These are phyloP conservation scores for Akanthomyces lecanii DNA, from an alignment of 2,329 filamentous ascomycete genomes.

Conservation along the genomic window DNA sequence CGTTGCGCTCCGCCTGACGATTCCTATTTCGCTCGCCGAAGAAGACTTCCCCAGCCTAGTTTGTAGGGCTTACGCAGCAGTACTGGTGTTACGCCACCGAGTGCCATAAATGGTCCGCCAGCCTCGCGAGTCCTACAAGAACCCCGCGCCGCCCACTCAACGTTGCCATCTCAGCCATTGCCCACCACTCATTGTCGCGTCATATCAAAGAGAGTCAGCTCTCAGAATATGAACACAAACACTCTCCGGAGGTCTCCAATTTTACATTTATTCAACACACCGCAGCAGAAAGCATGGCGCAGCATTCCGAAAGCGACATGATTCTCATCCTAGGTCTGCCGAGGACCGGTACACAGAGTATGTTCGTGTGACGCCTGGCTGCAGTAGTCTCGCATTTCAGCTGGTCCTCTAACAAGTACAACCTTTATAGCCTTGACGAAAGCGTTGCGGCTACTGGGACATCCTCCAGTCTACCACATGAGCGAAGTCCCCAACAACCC, in stretches of 20 bases:
- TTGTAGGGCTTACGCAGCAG: too few relatives aligned
- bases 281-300: neutral
- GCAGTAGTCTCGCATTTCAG: too few relatives aligned
- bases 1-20: neutral
- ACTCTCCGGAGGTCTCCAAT: neutral
- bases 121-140: too few relatives aligned
- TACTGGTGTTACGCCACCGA: too few relatives aligned
- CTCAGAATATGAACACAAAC: neutral
- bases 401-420: too few relatives aligned
- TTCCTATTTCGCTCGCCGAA: neutral
- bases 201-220: neutral
- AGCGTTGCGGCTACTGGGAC: neutral
- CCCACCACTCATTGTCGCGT: neutral
- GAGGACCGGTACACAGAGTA: neutral
- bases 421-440: neutral
- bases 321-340: neutral
- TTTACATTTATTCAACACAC: neutral
- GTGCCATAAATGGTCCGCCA: too few relatives aligned
- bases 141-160: too few relatives aligned
- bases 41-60: neutral
- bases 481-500: neutral
- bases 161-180: neutral
- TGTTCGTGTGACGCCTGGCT: neutral
- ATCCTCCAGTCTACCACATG: conserved; percentile 2
- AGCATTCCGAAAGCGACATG: neutral